Evolutionary conservation across 345 rosid genomes (phyloP), one percentile per base, ranked within the genome.

Genomic region (Moricandia moricandioides): DNA sequence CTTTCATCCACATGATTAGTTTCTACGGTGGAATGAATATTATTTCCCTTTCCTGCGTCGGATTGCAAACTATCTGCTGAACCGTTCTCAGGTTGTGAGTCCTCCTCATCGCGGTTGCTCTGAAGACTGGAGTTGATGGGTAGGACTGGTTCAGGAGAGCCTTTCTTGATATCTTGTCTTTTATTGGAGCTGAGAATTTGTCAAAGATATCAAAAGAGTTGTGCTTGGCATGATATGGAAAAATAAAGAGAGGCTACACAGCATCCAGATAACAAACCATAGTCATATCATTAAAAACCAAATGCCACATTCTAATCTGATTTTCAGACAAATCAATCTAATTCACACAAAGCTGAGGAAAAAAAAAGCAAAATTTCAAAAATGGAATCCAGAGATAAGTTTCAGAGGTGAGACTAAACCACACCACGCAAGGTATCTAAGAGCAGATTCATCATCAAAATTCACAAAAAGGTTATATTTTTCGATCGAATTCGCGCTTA

Each of bases 121-220:
- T 65, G 80, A 33, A 79, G 73, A 75, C 81, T 82, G 7, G 86
- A 82, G 16, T 24, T 71, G 5, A 80, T 62, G 6, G 85, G 79
- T 0, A 72, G 51, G 55, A 77, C 81, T 62, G 72, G 82, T 75
- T 84, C 76, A 12, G 86, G 72, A 17, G 86, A 81, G 3, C 77
- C 78, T 82, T 88, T 88, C 83, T 87, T 90, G 72, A 79, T 78
- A 56, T 82, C 88, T 64, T 78, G 84, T 40, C 84, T 80, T 85
- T 78, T 87, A 33, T n/a, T 78, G 0, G 87, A 83, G 77, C 94
- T 81, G 80, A 58, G 65, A 31, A n/a, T 8, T 11, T 5, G 0
- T 26, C 17, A 21, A 70, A 67, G 35, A 11, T 43, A 16, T 0
- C 12, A 49, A 56, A 24, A 77, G 9, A 31, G 4, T 62, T 14